Percentiles rank a stretch among this genome's conserved stretches.
These are phyloP conservation scores for Suillus variegatus DNA, from an alignment of 768 basidiomycete species.

Conservation along the genomic window DNA sequence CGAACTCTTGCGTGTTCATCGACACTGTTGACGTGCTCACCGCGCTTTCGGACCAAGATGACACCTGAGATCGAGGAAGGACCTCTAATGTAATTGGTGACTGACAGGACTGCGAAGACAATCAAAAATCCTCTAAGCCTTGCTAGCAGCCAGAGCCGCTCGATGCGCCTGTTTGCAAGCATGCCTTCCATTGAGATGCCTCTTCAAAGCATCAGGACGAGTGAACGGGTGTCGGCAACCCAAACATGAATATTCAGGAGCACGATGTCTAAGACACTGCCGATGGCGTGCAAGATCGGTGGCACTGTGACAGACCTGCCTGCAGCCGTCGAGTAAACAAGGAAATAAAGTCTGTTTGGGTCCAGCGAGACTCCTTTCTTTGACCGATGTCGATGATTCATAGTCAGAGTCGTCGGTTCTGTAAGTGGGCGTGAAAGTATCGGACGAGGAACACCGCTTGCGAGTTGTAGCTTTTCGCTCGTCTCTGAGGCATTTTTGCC, in stretches of 20 bases:
- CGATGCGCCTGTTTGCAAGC: conserved; percentile 27
- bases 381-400: neutral
- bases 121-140: neutral
- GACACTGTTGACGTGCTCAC: neutral
- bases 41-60: neutral
- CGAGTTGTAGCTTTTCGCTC: neutral
- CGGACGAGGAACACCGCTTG: neutral
- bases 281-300: conserved; percentile 31
- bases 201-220: conserved; percentile 33
- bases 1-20: no score
- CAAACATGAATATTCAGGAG: conserved; percentile 23
- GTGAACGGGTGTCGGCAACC: conserved; percentile 31
- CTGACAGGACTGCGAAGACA: neutral
- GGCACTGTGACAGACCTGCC: conserved; percentile 28
- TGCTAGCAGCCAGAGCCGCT: conserved; percentile 12
- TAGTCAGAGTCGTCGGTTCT: neutral
- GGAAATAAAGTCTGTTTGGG: conserved; percentile 19
- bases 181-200: conserved; percentile 31
- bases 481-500: conserved; percentile 9
- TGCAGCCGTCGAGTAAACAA: conserved; percentile 26
- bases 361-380: conserved; percentile 2
- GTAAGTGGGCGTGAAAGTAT: no score
- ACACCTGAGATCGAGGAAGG: neutral
- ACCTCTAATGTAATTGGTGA: neutral
- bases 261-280: conserved; percentile 29